Percentiles rank a stretch among this genome's conserved stretches.
Evolutionary conservation across 1,139 yeast genomes (phyloP).

Genomic region (Protomyces inundatus): DNA sequence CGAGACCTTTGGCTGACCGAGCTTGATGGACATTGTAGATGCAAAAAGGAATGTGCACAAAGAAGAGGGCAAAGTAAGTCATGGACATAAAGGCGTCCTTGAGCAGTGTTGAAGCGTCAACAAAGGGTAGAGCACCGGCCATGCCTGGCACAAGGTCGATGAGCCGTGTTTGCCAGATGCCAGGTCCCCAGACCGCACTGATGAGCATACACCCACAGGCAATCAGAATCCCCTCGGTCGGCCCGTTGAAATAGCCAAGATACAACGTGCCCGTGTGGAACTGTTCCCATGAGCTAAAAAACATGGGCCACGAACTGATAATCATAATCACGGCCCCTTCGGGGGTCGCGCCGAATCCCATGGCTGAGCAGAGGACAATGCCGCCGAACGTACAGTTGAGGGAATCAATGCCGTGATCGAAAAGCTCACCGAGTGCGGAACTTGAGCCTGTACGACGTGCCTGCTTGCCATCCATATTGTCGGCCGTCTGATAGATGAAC

Average conservation of each 20-base stretch:
- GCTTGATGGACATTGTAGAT: slow-evolving; percentile 13
- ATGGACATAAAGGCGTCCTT: slow-evolving; percentile 3
- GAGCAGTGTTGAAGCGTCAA: neutral
- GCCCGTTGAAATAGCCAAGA: slow-evolving; percentile 66
- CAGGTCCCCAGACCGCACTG: slow-evolving; percentile 60
- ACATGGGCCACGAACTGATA: slow-evolving; percentile 61
- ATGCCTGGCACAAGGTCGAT: slow-evolving; percentile 31
- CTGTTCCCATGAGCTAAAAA: slow-evolving; percentile 56
- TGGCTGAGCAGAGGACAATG: slow-evolving; percentile 41
- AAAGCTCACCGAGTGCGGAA: slow-evolving; percentile 61
- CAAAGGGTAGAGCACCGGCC: neutral
- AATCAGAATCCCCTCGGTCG: slow-evolving; percentile 72
- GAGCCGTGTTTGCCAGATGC: slow-evolving; percentile 48
- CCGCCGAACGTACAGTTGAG: slow-evolving; percentile 52
- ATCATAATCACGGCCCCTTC: slow-evolving; percentile 52
- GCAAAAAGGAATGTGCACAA: slow-evolving; percentile 39
- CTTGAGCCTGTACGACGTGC: slow-evolving; percentile 72
- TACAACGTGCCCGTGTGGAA: slow-evolving; percentile 57
- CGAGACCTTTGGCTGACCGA: slow-evolving; percentile 45
- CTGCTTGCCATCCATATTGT: slow-evolving; percentile 74
- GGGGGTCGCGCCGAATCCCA: slow-evolving; percentile 43
- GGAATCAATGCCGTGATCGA: slow-evolving; percentile 78
- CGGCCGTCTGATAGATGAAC: slow-evolving; percentile 76
- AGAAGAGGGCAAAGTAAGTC: slow-evolving; percentile 7
- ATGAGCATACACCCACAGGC: slow-evolving; percentile 50